phyloP scores from a whole-genome alignment of 495 filamentous ascomycete genomes.

The Aspergillus biplanus region DNA sequence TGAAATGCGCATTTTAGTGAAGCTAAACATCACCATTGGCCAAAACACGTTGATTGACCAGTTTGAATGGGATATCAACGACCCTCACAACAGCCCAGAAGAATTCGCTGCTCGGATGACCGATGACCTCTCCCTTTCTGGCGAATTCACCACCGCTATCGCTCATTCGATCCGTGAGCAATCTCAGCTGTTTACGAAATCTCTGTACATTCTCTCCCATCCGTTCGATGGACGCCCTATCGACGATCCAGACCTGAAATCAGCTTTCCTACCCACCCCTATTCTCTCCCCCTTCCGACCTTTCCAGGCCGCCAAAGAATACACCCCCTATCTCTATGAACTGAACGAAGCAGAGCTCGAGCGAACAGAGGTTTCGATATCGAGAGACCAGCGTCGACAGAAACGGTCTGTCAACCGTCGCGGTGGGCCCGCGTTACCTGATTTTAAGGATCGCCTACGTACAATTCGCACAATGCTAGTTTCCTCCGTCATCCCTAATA shows the following conservation, averaged over 20 bases:
- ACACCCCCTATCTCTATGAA: slow-evolving; percentile 89
- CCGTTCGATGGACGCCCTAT: slow-evolving; percentile 93
- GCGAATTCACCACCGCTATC: slow-evolving; percentile 96
- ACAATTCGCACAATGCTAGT: slow-evolving; percentile 91
- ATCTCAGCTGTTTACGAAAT: slow-evolving; percentile 88
- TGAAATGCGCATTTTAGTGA: slow-evolving; percentile 94
- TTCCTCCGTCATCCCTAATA: slow-evolving; percentile 87
- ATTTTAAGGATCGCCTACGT: slow-evolving; percentile 91
- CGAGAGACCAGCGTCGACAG: slow-evolving; percentile 88
- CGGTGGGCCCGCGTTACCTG: slow-evolving; percentile 91
- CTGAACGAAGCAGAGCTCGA: slow-evolving; percentile 90
- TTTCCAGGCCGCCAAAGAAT: slow-evolving; percentile 89
- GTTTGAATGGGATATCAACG: slow-evolving; percentile 99
- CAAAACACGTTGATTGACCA: slow-evolving; percentile 93
- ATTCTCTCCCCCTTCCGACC: slow-evolving; percentile 82
- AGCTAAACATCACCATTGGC: slow-evolving; percentile 97
- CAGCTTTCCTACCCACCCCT: slow-evolving; percentile 85
- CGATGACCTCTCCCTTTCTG: slow-evolving; percentile 85
- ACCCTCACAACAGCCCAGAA: slow-evolving; percentile 88
- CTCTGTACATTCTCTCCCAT: slow-evolving; percentile 89
- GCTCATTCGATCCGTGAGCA: slow-evolving; percentile 97
- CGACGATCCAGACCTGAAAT: slow-evolving; percentile 84
- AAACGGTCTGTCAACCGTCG: slow-evolving; percentile 93
- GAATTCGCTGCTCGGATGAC: slow-evolving; percentile 91
- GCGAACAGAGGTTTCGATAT: slow-evolving; percentile 86